Percentiles rank a stretch among this genome's conserved stretches.
These are phyloP conservation scores for Pezicula carpinea DNA, from an alignment of 2,329 filamentous ascomycete genomes.

Conservation along the genomic window DNA sequence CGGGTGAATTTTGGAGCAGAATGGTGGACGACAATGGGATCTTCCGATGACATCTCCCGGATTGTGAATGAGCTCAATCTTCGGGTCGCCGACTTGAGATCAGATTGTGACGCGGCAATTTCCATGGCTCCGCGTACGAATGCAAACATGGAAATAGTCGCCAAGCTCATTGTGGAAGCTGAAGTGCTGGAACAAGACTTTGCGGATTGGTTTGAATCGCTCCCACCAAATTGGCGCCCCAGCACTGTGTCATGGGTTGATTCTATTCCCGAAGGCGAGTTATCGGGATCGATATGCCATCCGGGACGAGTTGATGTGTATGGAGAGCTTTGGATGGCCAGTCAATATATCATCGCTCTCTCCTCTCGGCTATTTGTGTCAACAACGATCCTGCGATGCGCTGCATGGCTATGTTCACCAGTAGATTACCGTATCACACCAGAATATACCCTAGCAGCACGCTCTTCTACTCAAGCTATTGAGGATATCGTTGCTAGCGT, in stretches of 20 bases:
- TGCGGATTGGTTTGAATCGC: constrained; percentile 41
- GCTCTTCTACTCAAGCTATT: constrained; percentile 45
- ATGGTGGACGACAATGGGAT: constrained; percentile 52
- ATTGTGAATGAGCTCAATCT: constrained; percentile 39
- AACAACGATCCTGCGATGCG: constrained; percentile 49
- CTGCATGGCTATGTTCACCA: constrained; percentile 52
- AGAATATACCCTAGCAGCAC: constrained; percentile 50
- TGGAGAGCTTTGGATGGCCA: constrained; percentile 50
- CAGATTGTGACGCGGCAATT: constrained; percentile 46
- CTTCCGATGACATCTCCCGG: constrained; percentile 45
- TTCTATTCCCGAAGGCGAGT: constrained; percentile 42
- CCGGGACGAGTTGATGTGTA: constrained; percentile 54
- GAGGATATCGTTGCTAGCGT: constrained; percentile 53
- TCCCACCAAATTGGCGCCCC: constrained; percentile 44
- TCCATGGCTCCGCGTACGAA: constrained; percentile 37
- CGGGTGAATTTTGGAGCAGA: constrained; percentile 47
- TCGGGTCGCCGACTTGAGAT: constrained; percentile 46
- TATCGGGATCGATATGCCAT: constrained; percentile 30
- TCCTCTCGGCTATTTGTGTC: constrained; percentile 47
- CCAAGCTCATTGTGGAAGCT: constrained; percentile 44
- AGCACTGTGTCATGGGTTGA: constrained; percentile 51
- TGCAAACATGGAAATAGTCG: constrained; percentile 44
- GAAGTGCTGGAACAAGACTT: constrained; percentile 47
- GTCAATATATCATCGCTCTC: constrained; percentile 49
- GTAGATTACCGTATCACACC: constrained; percentile 56